Evolutionary conservation across 805 yeast genomes (phyloP).

Genomic region (Candida nemodendra): DNA sequence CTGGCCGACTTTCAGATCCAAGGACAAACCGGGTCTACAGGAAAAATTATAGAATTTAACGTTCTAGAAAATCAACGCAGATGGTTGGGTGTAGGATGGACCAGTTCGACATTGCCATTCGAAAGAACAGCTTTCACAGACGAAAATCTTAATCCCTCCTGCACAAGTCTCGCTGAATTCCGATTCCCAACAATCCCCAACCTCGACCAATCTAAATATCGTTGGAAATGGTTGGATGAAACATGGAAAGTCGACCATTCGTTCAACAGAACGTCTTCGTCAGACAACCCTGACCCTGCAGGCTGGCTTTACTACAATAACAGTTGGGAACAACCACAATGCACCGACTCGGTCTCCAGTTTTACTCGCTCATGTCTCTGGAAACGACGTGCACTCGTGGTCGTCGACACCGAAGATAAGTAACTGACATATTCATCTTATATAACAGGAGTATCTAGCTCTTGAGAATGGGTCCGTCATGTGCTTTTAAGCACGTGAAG

Average conservation of each 20-base stretch:
- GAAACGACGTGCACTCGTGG: slow-evolving; percentile 44
- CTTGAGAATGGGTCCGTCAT: no score
- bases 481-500: no score
- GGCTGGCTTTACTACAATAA: slow-evolving; percentile 59
- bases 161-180: slow-evolving; percentile 36
- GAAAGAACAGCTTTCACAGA: slow-evolving; percentile 52
- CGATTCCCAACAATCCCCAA: slow-evolving; percentile 41
- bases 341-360: slow-evolving; percentile 44
- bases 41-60: slow-evolving; percentile 49
- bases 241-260: slow-evolving; percentile 48
- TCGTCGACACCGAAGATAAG: slow-evolving; percentile 6
- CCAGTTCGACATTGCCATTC: slow-evolving; percentile 46
- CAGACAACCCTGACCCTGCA: slow-evolving; percentile 30
- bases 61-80: slow-evolving; percentile 58
- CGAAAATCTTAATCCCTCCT: slow-evolving; percentile 33
- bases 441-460: no score
- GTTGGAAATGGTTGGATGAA: slow-evolving; percentile 60
- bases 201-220: slow-evolving; percentile 36
- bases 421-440: no score
- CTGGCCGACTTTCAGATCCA: slow-evolving; percentile 11
- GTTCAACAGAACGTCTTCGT: slow-evolving; percentile 29
- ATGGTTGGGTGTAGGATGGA: slow-evolving; percentile 65
- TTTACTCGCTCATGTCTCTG: slow-evolving; percentile 54
- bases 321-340: slow-evolving; percentile 44
- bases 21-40: slow-evolving; percentile 22